Evolutionary conservation across 2,329 filamentous ascomycete genomes (phyloP), one percentile per base, ranked within the genome.

Genomic region (Pseudocercospora cruenta): DNA sequence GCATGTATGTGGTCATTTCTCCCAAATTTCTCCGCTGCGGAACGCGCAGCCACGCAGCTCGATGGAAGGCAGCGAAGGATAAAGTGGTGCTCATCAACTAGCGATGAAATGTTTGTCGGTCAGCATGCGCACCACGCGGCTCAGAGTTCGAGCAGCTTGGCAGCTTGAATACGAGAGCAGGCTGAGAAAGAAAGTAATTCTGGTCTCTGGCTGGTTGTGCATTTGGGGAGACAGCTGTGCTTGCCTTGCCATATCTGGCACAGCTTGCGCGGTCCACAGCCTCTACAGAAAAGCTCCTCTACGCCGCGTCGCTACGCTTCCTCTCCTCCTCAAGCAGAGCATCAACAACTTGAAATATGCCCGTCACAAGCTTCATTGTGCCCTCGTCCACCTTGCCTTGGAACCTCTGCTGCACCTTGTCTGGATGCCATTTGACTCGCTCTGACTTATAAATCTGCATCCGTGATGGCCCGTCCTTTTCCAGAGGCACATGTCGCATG

Each of bases 341-440:
- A 81, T 99, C 95, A 55, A 98, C 86, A 31, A 93, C 89, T 80
- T 98, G 94, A 75, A 98, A 99, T 9, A 97, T 90, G 6, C 91
- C 91, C 10, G 94, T 99, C 49, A 97, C 91, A 62, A 88, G 85
- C 75, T 87, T 88, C 85, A 96, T 89, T 2, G 91, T 87, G 3
- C 85, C 85, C 24, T 88, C 84, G 57, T 94, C 90, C 58, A 96
- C 87, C 14, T 84, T 83, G 0, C 86, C 88, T 2, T 93, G 92
- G 67, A 96, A 89, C 61, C 89, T 87, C 80, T 97, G 95, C 82
- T 97, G 93, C 63, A 98, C 91, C 83, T 98, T 99, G 80, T 99
- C 95, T 3, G 95, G 95, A 82, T 99, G 95, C 95, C 95, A 99
- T 16, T 93, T 86, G 19, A 98, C 89, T 60, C 95, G 88, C 82